phyloP scores from a whole-genome alignment of 23 red algal species.

The Chondrus crispus region DNA sequence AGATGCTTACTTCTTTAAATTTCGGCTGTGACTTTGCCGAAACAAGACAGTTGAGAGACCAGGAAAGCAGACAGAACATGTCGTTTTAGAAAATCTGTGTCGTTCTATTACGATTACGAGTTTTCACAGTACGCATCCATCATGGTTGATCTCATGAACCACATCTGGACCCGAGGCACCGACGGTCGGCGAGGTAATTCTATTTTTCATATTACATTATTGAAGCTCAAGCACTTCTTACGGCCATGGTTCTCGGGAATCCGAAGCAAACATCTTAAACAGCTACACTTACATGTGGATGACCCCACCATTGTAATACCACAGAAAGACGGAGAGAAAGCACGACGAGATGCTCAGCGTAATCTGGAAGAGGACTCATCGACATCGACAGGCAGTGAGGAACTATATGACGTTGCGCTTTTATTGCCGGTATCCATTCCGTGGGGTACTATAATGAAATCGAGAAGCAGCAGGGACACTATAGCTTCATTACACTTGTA shows the following conservation, averaged over 20 bases:
- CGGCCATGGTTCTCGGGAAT: neutral
- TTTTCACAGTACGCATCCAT: neutral
- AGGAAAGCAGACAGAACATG: neutral
- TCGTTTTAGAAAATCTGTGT: neutral
- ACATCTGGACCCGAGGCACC: neutral
- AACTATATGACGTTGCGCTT: neutral
- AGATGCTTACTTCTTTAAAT: neutral
- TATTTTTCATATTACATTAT: neutral
- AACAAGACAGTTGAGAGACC: neutral
- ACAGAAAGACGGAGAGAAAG: slow-evolving; percentile 6
- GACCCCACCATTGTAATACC: neutral
- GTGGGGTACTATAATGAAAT: neutral
- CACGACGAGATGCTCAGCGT: no score
- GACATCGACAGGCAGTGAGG: neutral
- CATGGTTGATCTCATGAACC: slow-evolving; percentile 15
- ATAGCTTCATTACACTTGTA: neutral
- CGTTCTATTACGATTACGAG: neutral
- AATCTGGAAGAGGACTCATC: no score
- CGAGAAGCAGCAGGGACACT: neutral
- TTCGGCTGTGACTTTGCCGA: no score
- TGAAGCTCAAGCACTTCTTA: slow-evolving; percentile 9
- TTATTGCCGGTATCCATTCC: neutral
- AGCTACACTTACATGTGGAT: slow-evolving; percentile 10
- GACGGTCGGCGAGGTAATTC: slow-evolving; percentile 7
- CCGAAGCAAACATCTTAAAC: neutral